Evolutionary conservation across 2,329 filamentous ascomycete genomes (phyloP).

Genomic region (Venturia pyrina): DNA sequence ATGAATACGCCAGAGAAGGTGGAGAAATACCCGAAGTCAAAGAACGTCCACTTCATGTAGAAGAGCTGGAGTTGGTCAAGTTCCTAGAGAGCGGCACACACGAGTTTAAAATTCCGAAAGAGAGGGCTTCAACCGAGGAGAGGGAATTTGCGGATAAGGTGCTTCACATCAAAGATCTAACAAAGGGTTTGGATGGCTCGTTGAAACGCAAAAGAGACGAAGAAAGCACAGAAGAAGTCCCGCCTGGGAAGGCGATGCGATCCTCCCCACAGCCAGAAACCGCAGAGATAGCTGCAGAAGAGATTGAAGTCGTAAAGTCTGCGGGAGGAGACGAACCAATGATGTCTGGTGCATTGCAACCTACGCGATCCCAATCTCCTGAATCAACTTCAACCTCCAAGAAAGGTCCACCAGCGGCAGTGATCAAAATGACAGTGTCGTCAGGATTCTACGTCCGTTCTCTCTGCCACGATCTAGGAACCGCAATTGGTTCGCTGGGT

Average conservation of each 20-base stretch:
- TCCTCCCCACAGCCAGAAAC: background rate
- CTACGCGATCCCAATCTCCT: constrained; percentile 5
- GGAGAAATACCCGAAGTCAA: constrained; percentile 80
- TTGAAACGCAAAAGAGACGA: constrained; percentile 36
- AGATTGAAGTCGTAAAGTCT: constrained; percentile 17
- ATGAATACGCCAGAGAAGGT: constrained; percentile 90
- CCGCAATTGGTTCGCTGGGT: constrained; percentile 68
- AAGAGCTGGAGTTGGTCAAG: constrained; percentile 69
- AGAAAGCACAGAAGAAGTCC: constrained; percentile 17
- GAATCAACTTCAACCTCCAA: constrained; percentile 11
- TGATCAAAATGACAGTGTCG: constrained; percentile 82
- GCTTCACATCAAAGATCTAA: constrained; percentile 20
- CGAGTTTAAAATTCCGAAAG: constrained; percentile 65
- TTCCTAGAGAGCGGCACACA: constrained; percentile 77
- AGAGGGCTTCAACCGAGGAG: constrained; percentile 67
- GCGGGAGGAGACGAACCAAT: background rate
- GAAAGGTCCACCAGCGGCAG: constrained; percentile 45
- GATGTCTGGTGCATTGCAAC: background rate
- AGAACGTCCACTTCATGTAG: constrained; percentile 66
- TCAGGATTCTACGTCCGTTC: constrained; percentile 96
- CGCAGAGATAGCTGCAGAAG: background rate
- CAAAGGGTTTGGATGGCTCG: constrained; percentile 33
- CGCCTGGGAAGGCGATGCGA: constrained; percentile 20
- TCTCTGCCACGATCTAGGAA: constrained; percentile 82
- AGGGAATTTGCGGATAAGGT: constrained; percentile 66